Percentiles rank a stretch among this genome's conserved stretches.
These are phyloP conservation scores for Ramaria rubella DNA, from an alignment of 768 basidiomycete species.

Conservation along the genomic window DNA sequence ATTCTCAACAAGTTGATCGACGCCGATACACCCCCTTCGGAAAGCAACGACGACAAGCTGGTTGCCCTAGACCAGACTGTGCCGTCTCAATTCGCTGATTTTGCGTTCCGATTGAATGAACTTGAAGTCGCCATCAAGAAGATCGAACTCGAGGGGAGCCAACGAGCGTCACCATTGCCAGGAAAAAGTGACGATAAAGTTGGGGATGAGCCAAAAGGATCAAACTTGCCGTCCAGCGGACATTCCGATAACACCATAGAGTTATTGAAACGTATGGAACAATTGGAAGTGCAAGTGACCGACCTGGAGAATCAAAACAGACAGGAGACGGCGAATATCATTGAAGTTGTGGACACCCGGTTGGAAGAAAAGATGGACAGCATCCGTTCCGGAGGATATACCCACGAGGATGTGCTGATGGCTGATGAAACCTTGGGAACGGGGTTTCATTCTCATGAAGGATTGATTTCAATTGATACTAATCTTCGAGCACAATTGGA, in stretches of 20 bases:
- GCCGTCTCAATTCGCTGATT: neutral
- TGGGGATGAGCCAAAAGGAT: neutral
- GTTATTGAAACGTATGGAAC: neutral
- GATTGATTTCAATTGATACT: neutral
- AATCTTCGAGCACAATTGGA: neutral
- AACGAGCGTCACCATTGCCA: neutral
- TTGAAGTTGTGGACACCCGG: neutral
- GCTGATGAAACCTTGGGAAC: neutral
- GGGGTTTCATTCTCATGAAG: neutral
- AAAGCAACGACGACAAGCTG: neutral
- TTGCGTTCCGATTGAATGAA: neutral
- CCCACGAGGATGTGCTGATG: neutral
- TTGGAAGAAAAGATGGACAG: neutral
- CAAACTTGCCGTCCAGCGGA: neutral
- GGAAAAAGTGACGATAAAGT: neutral
- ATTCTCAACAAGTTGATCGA: neutral
- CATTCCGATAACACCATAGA: neutral
- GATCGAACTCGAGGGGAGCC: neutral
- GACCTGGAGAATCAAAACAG: neutral
- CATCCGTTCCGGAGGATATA: neutral
- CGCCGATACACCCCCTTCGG: neutral
- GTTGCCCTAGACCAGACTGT: neutral
- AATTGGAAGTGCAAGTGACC: neutral
- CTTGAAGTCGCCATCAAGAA: neutral
- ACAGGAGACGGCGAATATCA: neutral